Evolutionary conservation across 805 yeast genomes (phyloP).

Genomic region (Wickerhamiella shivajii): DNA sequence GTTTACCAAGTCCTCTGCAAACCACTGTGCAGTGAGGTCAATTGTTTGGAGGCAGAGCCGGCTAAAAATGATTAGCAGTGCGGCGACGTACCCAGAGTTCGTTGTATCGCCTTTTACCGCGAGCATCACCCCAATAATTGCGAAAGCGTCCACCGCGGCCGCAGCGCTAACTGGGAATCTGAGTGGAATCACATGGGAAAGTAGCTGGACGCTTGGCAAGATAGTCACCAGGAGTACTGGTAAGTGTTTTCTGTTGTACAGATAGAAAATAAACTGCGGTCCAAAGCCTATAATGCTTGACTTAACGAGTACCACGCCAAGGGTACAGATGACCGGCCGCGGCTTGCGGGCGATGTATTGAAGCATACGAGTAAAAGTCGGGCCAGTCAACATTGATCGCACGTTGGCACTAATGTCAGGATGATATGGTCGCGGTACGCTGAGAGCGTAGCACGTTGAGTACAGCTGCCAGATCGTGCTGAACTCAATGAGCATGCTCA

Average conservation of each 20-base stretch:
- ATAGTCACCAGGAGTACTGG: slow-evolving; percentile 9
- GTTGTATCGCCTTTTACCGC: background rate
- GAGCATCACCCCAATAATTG: background rate
- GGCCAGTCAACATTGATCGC: background rate
- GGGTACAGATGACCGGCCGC: slow-evolving; percentile 14
- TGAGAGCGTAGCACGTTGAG: slow-evolving; percentile 18
- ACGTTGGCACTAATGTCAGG: background rate
- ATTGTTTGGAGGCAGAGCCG: slow-evolving; percentile 1
- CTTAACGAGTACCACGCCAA: slow-evolving; percentile 14
- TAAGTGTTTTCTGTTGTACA: slow-evolving; percentile 9
- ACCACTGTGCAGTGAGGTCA: slow-evolving; percentile 2
- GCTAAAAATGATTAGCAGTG: background rate
- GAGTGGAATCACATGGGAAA: slow-evolving; percentile 4
- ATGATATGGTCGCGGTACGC: slow-evolving; percentile 13
- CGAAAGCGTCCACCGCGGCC: background rate
- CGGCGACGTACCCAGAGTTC: background rate
- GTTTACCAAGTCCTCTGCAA: slow-evolving; percentile 4
- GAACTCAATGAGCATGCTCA: slow-evolving; percentile 13
- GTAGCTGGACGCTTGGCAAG: slow-evolving; percentile 13
- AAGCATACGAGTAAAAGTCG: slow-evolving; percentile 12
- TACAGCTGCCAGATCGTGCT: slow-evolving; percentile 14
- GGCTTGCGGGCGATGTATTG: slow-evolving; percentile 15
- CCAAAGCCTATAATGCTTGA: slow-evolving; percentile 14
- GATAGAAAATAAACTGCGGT: slow-evolving; percentile 15
- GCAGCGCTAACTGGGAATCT: background rate